Percentiles rank a stretch among this genome's conserved stretches.
Evolutionary conservation across 495 filamentous ascomycete species (phyloP).

Genomic region (Hypoxylon cercidicola): DNA sequence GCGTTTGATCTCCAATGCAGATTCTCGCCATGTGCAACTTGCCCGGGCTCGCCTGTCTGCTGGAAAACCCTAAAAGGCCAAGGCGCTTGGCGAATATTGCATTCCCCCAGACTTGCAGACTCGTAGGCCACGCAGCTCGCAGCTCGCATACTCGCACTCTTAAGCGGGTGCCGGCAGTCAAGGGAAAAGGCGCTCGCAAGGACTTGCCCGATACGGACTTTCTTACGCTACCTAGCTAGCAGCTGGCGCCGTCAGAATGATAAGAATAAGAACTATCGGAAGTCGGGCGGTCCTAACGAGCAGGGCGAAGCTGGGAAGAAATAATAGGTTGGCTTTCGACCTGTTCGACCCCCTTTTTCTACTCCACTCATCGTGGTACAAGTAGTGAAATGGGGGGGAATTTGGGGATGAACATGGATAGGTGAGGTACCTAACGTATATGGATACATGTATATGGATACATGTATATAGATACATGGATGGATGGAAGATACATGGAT

Average conservation of each 20-base stretch:
- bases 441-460: too few relatives aligned
- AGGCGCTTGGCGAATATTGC: conserved; percentile 26
- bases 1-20: conserved; percentile 40
- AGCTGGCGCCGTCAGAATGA: conserved; percentile 32
- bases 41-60: conserved; percentile 8
- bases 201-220: conserved; percentile 43
- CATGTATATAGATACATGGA: too few relatives aligned
- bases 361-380: too few relatives aligned
- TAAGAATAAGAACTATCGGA: conserved; percentile 24
- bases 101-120: too few relatives aligned
- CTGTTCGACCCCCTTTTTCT: conserved; percentile 23
- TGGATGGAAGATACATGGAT: too few relatives aligned
- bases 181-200: conserved; percentile 39
- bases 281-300: conserved; percentile 2
- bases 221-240: conserved; percentile 21
- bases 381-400: conserved; percentile 8
- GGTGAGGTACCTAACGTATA: too few relatives aligned
- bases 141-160: conserved; percentile 10
- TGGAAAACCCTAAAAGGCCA: conserved; percentile 24
- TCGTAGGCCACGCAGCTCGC: background rate
- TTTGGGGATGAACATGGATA: conserved; percentile 20
- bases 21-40: conserved; percentile 41
- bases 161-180: conserved; percentile 37
- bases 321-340: too few relatives aligned
- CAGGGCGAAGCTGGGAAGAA: too few relatives aligned